Base-by-base conservation (phyloP, 495 filamentous ascomycete species). In the Tuber umbilicatum region DNA sequence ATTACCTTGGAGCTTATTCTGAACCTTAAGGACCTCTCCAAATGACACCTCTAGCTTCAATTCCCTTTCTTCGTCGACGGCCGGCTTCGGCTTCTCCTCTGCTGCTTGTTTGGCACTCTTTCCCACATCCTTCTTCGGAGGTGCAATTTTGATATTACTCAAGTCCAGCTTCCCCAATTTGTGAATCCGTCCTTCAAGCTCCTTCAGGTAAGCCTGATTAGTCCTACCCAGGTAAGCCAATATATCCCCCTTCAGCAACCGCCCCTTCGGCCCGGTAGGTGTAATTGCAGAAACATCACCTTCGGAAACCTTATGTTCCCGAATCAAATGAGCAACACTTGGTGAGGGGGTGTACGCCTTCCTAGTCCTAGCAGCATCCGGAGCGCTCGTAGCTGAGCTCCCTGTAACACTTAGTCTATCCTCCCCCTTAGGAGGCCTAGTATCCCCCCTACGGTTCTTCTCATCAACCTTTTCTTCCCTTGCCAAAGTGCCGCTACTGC, bases 171-270 rank as follows among this genome's bases (percentile, higher is more conserved):
- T 93, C 55, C 86, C 84, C 43, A 94, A 89, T 82, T 95, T 91
- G 68, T 86, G 84, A 79, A 97, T 89, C 16, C 89, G 88, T 39
- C 86, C 84, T 64, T 90, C 90, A 75, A 92, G 88, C 60, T 89
- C 86, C n/a, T 88, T 85, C 12, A 93, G 90, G 79, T 91, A 91
- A 37, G 88, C 85, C 60, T 89, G 83, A 68, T 90, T 84, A 79
- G 97, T 91, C 73, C 84, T 85, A 70, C 96, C 95, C 21, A 98
- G 85, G 83, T 94, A 95, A 42, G 93, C 93, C 68, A 99, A 89
- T 14, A 99, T 92, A 82, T 99, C 95, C 69, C 95, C 95, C 85
- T 99, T 99, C 45, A 99, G 87, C 64, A 99, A 86, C 69, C 96
- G 90, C 69, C 94, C 94, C 83, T 90, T 91, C 45, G 95, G 95